Conservation (phyloP, 495 filamentous ascomycete species). For the Neurospora tetraspora region DNA sequence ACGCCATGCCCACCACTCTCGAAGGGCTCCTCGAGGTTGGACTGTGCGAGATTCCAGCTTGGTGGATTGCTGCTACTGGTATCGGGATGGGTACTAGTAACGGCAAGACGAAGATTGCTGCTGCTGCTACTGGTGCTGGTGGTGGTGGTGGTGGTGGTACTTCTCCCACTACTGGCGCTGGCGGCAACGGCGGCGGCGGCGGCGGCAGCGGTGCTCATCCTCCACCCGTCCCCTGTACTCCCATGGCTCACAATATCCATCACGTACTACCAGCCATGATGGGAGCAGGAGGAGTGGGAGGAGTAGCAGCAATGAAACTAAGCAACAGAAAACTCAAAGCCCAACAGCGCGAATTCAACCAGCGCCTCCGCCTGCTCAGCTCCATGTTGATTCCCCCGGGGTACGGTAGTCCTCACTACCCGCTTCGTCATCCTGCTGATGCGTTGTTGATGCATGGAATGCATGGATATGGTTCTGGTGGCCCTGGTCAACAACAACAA, state of each 20-base stretch:
- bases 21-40: conserved; percentile 28
- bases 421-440: neutral
- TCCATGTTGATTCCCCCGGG: neutral
- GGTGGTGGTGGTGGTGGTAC: neutral
- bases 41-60: conserved; percentile 23
- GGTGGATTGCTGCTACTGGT: conserved; percentile 17
- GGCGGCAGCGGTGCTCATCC: neutral
- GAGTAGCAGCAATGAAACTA: neutral
- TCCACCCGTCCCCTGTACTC: neutral
- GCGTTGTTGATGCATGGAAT: neutral
- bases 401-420: neutral
- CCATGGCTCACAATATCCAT: neutral
- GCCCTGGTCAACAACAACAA: neutral
- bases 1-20: conserved; percentile 30
- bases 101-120: neutral
- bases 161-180: neutral
- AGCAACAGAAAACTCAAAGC: neutral
- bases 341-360: neutral
- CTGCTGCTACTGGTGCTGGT: neutral
- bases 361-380: neutral
- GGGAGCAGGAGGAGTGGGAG: too few relatives aligned
- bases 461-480: neutral
- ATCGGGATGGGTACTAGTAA: neutral
- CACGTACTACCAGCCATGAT: neutral
- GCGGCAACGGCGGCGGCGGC: neutral